Percentiles rank a stretch among this genome's conserved stretches.
These are phyloP conservation scores for Bruguiera hainesii DNA, from an alignment of 441 rosid species.

Conservation along the genomic window DNA sequence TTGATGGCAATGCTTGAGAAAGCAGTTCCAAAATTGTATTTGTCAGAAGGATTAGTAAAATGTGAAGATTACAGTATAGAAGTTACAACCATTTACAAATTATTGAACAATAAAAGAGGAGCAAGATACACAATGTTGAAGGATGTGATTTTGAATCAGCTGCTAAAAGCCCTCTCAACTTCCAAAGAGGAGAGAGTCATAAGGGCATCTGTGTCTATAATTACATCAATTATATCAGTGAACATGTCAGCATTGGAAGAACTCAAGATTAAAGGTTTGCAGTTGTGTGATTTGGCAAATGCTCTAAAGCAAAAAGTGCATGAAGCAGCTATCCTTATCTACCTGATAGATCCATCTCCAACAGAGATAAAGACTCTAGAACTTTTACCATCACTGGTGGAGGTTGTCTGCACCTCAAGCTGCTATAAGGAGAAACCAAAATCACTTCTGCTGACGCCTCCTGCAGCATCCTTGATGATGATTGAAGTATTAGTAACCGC, in stretches of 20 bases:
- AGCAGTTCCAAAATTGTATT: conserved; percentile 52
- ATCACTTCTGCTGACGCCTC: conserved; percentile 59
- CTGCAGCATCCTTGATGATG: conserved; percentile 83
- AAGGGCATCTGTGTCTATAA: conserved; percentile 66
- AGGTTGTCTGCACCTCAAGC: conserved; percentile 61
- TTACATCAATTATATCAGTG: conserved; percentile 56
- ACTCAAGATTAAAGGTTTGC: conserved; percentile 70
- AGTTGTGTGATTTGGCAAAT: conserved; percentile 57
- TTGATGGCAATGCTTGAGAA: conserved; percentile 52
- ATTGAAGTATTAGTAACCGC: conserved; percentile 85
- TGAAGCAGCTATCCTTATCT: conserved; percentile 80
- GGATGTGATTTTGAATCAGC: conserved; percentile 72
- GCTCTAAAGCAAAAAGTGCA: conserved; percentile 77
- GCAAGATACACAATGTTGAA: conserved; percentile 58
- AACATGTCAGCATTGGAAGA: conserved; percentile 59
- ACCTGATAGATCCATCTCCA: conserved; percentile 83
- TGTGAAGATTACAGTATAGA: conserved; percentile 60
- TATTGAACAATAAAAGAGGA: conserved; percentile 56
- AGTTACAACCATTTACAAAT: conserved; percentile 60
- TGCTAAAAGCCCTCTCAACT: conserved; percentile 60
- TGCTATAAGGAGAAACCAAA: conserved; percentile 33
- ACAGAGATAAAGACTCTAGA: conserved; percentile 76
- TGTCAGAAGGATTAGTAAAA: conserved; percentile 49
- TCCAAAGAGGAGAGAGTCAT: conserved; percentile 54
- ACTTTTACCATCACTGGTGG: conserved; percentile 74